Evolutionary conservation across 2,329 filamentous ascomycete species (phyloP).

Genomic region (Fusarium agapanthi): DNA sequence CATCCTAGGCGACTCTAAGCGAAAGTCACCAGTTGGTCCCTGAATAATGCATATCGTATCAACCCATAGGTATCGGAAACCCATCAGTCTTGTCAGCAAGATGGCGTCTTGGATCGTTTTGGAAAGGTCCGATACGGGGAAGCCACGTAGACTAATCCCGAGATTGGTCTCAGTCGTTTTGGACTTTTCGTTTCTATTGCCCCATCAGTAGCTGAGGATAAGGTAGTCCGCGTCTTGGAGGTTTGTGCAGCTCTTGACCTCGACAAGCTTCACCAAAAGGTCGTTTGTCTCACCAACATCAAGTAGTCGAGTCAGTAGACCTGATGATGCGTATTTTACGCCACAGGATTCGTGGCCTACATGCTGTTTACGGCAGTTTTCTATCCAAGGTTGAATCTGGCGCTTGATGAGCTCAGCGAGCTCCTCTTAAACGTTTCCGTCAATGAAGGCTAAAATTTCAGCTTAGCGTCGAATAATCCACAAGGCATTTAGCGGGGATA

Average conservation of each 20-base stretch:
- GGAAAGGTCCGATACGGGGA: rapidly evolving
- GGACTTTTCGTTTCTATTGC: neutral
- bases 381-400: neutral
- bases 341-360: neutral
- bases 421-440: rapidly evolving
- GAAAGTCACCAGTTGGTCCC: neutral
- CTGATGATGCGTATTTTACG: too few species aligned
- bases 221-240: neutral
- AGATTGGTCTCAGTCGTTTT: neutral
- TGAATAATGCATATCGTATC: neutral
- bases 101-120: neutral
- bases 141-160: rapidly evolving
- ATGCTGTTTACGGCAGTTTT: neutral
- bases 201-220: neutral
- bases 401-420: rapidly evolving
- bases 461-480: too few species aligned
- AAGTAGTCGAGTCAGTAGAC: neutral
- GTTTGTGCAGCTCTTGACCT: neutral
- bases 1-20: rapidly evolving
- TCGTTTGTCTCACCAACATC: neutral
- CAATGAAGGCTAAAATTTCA: neutral
- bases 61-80: neutral
- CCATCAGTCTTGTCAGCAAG: neutral
- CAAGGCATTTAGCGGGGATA: too few species aligned
- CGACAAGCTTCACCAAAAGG: rapidly evolving